Evolutionary conservation across 805 yeast genomes (phyloP), one percentile per base, ranked within the genome.

Genomic region (Martiniozyma abietophila): DNA sequence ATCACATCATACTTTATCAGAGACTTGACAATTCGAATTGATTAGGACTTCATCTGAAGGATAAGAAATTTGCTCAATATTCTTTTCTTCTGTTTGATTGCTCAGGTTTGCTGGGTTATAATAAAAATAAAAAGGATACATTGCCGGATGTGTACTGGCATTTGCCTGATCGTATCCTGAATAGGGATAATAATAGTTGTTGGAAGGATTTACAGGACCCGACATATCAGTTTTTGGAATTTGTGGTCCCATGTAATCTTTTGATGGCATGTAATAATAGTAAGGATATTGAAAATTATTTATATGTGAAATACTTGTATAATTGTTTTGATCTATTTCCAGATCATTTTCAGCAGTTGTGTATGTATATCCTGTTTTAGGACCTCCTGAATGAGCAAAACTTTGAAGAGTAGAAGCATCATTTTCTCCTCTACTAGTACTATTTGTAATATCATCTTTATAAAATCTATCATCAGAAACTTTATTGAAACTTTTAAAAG

Each of bases 81-180:
- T 23, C 6, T 23, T 7, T n/a, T 23, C 12, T 8, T n/a, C 12
- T 23, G 6, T 14, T 23, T 23, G 25, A 23, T 12, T 18, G 9
- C 6, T 27, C 21, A 17, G 30, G 30, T 21, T 16, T 15, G 20
- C 38, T 8, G 54, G 51, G 32, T 51, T 51, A 30, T 50, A 54
- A 31, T 54, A 55, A 47, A 52, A 44, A 36, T 54, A 54, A 38
- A 50, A 49, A 18, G 60, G 59, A 32, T 48, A 51, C 42, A 49
- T 35, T 14, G 31, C 31, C 16, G 51, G 46, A 18, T 50, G 50
- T 39, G 29, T 48, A 7, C 37, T 39, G 4, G 34, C 39, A 5
- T 41, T 33, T 14, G 31, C 29, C 12, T 39, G 45, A 17, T 51
- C 44, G 28, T 43, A 51, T 6, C 48, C 45, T 10, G 57, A 51